A percentile compares a stretch with the other conserved stretches of the same genome.
Conservation (phyloP, 208 protist genomes). For the Leishmania aethiopica region DNA sequence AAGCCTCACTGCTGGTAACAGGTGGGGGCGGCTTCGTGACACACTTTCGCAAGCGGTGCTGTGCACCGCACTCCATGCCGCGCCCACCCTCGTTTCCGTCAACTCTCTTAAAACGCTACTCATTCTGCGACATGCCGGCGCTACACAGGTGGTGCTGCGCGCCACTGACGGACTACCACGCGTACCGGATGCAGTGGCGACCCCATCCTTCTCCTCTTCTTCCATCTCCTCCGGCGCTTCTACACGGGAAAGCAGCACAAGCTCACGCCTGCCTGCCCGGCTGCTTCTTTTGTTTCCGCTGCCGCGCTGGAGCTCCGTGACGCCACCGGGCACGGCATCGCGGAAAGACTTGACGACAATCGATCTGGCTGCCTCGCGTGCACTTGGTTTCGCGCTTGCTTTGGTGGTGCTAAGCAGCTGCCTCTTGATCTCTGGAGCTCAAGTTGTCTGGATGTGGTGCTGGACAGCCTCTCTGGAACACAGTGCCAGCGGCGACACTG, state of each 20-base stretch:
- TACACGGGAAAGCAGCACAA: not conserved
- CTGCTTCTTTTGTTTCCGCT: constrained; percentile 12
- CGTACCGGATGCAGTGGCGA: not conserved
- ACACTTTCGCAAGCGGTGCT: not conserved
- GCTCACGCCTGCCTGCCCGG: not conserved
- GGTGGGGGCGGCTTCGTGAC: not conserved
- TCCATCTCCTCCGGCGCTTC: not conserved
- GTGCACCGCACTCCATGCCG: not conserved
- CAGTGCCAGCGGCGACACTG: not conserved
- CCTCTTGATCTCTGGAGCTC: not conserved
- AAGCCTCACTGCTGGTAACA: not conserved
- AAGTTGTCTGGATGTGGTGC: not conserved
- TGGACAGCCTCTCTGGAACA: not conserved
- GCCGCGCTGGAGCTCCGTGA: not conserved
- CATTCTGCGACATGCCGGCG: not conserved
- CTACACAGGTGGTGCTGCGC: not conserved
- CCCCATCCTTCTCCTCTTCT: not conserved
- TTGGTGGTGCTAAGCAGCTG: not conserved
- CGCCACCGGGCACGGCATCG: not conserved
- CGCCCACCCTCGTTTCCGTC: not conserved
- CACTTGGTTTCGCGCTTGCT: not conserved
- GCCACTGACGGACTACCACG: not conserved
- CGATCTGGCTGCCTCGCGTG: not conserved
- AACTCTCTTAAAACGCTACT: constrained; percentile 1
- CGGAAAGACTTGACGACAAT: not conserved